Evolutionary conservation across 768 basidiomycete species (phyloP).

Genomic region (Mycena albidolilacea): DNA sequence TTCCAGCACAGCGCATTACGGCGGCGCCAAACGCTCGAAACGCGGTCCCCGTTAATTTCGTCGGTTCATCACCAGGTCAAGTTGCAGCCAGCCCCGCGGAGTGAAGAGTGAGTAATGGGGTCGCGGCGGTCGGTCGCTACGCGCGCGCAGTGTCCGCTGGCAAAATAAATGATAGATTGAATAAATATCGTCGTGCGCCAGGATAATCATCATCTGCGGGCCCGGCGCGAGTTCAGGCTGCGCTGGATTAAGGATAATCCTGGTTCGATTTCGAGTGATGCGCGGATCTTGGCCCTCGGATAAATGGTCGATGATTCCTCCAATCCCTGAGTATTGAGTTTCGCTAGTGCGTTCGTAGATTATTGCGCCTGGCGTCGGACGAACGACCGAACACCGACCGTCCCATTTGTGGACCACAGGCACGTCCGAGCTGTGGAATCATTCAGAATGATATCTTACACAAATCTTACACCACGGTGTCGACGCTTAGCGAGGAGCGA

Average conservation of each 20-base stretch:
- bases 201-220: slow-evolving; percentile 15
- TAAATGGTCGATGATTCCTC: neutral
- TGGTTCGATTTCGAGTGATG: slow-evolving; percentile 5
- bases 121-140: slow-evolving; percentile 15
- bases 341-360: neutral
- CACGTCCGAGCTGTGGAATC: no score
- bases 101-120: slow-evolving; percentile 5
- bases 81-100: neutral
- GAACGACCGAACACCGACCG: neutral
- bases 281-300: neutral
- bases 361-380: neutral
- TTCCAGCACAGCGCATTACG: neutral
- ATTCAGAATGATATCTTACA: neutral
- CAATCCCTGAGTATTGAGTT: neutral
- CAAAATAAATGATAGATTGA: slow-evolving; percentile 7
- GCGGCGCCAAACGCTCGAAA: neutral
- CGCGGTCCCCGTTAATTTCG: neutral
- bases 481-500: neutral
- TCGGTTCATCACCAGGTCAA: slow-evolving; percentile 18
- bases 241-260: neutral
- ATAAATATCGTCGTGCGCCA: neutral
- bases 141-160: slow-evolving; percentile 21
- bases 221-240: neutral
- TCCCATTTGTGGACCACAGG: neutral
- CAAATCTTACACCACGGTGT: neutral